Conservation (phyloP, 2,329 filamentous ascomycete genomes). For the Ophioceras dolichostomum region DNA sequence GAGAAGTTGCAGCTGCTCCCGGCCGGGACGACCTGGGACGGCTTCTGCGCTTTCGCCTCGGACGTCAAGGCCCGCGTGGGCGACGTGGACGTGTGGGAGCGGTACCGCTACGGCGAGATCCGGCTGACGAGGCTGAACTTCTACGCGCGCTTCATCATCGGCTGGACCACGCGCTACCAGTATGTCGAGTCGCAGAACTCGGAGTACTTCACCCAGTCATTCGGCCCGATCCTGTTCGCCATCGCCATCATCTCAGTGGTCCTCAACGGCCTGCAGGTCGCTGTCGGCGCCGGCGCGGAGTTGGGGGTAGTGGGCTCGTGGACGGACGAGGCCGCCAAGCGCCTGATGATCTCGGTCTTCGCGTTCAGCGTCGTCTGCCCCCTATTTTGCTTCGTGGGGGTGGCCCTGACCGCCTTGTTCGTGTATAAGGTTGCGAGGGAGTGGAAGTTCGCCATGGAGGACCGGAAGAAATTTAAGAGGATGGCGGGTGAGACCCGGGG, state of each 20-base stretch:
- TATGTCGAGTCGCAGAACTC: neutral
- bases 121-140: neutral
- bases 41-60: no score
- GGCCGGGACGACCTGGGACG: no score
- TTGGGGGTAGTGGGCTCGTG: no score
- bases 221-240: neutral
- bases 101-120: neutral
- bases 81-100: neutral
- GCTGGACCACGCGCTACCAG: neutral
- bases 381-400: neutral
- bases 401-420: neutral
- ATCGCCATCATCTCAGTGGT: neutral
- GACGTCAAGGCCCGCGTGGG: no score
- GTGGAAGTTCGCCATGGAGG: neutral
- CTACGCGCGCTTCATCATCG: neutral
- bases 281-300: neutral
- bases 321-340: neutral
- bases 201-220: neutral
- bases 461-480: no score
- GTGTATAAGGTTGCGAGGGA: neutral
- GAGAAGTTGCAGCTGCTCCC: no score
- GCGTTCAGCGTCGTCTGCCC: neutral
- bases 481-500: no score
- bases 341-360: neutral
- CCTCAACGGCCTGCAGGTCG: neutral